Conservation (phyloP, 495 filamentous ascomycete genomes). For the Xylaria nigripes region DNA sequence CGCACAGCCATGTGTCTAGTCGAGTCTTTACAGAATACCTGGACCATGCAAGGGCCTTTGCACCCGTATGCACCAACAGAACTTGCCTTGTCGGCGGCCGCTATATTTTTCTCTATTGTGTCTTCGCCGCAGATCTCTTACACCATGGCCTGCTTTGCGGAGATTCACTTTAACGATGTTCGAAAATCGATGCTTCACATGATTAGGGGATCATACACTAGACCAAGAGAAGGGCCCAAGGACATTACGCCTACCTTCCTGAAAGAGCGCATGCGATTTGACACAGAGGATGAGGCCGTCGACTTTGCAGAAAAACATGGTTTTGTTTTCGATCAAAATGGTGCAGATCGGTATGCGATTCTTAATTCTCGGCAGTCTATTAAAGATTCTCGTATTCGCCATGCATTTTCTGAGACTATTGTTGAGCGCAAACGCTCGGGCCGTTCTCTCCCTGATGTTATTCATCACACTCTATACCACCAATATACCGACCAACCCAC, state of each 20-base stretch:
- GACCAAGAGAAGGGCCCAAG: constrained; percentile 57
- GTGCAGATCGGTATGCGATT: constrained; percentile 45
- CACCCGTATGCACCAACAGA: constrained; percentile 36
- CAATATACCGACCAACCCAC: background rate
- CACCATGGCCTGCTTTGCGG: constrained; percentile 87
- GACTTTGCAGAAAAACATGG: constrained; percentile 63
- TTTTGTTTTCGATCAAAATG: constrained; percentile 46
- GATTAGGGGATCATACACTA: constrained; percentile 52
- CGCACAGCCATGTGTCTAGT: constrained; percentile 35
- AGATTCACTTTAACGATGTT: constrained; percentile 77
- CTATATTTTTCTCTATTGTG: constrained; percentile 68
- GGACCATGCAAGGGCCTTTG: constrained; percentile 56
- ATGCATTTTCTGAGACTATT: constrained; percentile 34
- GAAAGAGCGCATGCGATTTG: constrained; percentile 61
- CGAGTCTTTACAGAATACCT: constrained; percentile 48
- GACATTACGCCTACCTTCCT: constrained; percentile 67
- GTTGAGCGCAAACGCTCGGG: constrained; percentile 43
- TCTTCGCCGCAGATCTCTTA: constrained; percentile 67
- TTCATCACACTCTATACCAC: constrained; percentile 37
- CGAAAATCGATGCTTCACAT: constrained; percentile 68
- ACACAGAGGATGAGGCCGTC: constrained; percentile 60
- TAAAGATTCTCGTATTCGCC: constrained; percentile 33
- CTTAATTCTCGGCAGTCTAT: constrained; percentile 20
- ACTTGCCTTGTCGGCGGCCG: constrained; percentile 49
- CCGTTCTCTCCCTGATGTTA: constrained; percentile 33